Evolutionary conservation across 2,329 filamentous ascomycete genomes (phyloP), one percentile per base, ranked within the genome.

Genomic region (Beauveria varroae): DNA sequence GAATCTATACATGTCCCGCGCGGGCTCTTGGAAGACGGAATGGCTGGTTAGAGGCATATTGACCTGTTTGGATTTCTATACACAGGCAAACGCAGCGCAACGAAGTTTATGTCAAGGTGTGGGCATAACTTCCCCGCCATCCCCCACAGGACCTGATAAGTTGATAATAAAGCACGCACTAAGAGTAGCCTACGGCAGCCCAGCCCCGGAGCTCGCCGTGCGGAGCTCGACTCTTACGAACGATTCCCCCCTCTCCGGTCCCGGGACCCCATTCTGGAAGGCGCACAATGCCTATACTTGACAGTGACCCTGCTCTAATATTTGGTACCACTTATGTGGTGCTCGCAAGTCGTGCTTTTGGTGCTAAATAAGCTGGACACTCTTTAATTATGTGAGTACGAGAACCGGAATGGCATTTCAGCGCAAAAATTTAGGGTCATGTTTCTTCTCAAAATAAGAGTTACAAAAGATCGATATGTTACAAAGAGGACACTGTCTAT

Each of bases 1-100:
- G 71, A 91, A 93, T 64, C 83, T 81, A 64, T 81, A 77, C 68
- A 90, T 86, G 61, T 78, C 75, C 54, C 71, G 71, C 57, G 78
- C 75, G 24, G 74, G 69, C 55, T 76, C 73, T 64, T 77, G 76
- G 67, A 77, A 82, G 12, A 83, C 66, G 28, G 80, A 79, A 0
- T 75, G 68, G 1, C 74, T 79, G 2, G 77, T 71, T 60, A 79
- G 76, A 41, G 81, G 76, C 81, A 84, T 83, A 12, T 47, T 64
- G 61, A 22, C 6, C 18, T 41, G 28, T 18, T 34, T 22, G n/a
- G 1, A 6, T 61, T 47, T 28, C 28, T 5, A 16, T 16, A 16
- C 5, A 40, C 10, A 20, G 30, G 9, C 28, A n/a, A 20, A 28
- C 16, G 24, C 18, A 24, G 20, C 20, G 18, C 3, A 28, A 30